Percentiles rank a stretch among this genome's conserved stretches.
phyloP scores from a whole-genome alignment of 305 asterid genomes.

The Vinca major region DNA sequence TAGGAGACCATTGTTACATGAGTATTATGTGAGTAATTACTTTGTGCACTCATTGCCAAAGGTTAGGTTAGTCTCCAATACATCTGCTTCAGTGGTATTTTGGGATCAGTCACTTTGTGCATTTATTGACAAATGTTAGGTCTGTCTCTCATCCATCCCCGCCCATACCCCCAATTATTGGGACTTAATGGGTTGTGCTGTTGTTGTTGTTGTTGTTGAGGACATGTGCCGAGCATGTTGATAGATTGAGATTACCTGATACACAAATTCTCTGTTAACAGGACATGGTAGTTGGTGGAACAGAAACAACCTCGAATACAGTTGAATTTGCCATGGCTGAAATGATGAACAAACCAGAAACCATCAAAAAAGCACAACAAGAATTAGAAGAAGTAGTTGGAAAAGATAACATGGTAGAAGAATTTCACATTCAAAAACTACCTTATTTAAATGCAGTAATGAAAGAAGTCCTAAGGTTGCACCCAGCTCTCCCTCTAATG shows the following conservation, averaged over 20 bases:
- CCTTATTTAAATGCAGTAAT: conserved; percentile 46
- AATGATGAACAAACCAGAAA: conserved; percentile 52
- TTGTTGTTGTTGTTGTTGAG: too few relatives aligned
- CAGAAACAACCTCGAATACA: conserved; percentile 59
- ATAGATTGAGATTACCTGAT: background rate
- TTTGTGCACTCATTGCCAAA: too few relatives aligned
- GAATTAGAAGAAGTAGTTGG: conserved; percentile 51
- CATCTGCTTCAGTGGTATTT: too few relatives aligned
- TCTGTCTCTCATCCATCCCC: too few relatives aligned
- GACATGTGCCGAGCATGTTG: too few relatives aligned
- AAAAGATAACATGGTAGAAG: conserved; percentile 44
- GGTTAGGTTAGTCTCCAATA: too few relatives aligned
- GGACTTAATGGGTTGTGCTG: too few relatives aligned
- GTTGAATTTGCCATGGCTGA: conserved; percentile 58
- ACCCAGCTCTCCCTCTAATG: conserved; percentile 55
- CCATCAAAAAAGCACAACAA: conserved; percentile 29
- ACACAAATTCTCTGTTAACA: conserved; percentile 14
- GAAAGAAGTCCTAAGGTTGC: conserved; percentile 61
- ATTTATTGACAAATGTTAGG: too few relatives aligned
- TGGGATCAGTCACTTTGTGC: too few relatives aligned
- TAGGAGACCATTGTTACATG: too few relatives aligned
- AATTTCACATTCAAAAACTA: conserved; percentile 37
- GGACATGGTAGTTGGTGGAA: conserved; percentile 79
- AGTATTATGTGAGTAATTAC: too few relatives aligned
- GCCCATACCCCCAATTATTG: too few relatives aligned